phyloP scores from a whole-genome alignment of 1,139 yeast species.

The Taiozyma sp. region DNA sequence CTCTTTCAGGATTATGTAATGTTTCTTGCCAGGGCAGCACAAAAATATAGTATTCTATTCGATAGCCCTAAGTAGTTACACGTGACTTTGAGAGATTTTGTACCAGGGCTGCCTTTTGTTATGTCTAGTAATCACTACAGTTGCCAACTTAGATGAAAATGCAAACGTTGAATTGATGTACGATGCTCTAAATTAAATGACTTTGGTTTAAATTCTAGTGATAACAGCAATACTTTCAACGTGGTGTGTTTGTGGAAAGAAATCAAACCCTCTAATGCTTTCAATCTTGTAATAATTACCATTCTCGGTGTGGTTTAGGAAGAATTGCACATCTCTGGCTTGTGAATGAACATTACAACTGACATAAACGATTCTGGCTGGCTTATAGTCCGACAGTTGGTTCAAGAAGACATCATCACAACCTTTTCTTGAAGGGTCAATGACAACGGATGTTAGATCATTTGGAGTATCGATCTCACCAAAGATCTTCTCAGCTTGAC shows the following conservation, averaged over 20 bases:
- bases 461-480: conserved; percentile 70
- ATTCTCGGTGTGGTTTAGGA: conserved; percentile 59
- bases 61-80: not conserved
- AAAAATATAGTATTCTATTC: not conserved
- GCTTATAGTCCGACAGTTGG: conserved; percentile 77
- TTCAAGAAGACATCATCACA: conserved; percentile 84
- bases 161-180: not conserved
- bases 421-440: conserved; percentile 97
- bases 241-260: conserved; percentile 97
- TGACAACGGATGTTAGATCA: conserved; percentile 75
- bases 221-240: conserved; percentile 94
- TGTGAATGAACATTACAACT: conserved; percentile 98
- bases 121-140: not conserved
- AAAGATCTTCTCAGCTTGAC: conserved; percentile 89
- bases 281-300: conserved; percentile 65
- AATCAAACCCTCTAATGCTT: conserved; percentile 89
- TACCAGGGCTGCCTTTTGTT: not conserved
- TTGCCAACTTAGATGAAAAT: not conserved
- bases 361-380: conserved; percentile 83
- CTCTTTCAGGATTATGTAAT: not conserved
- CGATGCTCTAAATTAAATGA: not conserved
- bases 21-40: not conserved
- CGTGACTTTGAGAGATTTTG: not conserved
- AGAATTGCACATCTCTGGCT: conserved; percentile 88
- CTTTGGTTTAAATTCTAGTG: conserved; percentile 24